phyloP scores from a whole-genome alignment of 2,329 filamentous ascomycete species.

The Scytalidium sp. region DNA sequence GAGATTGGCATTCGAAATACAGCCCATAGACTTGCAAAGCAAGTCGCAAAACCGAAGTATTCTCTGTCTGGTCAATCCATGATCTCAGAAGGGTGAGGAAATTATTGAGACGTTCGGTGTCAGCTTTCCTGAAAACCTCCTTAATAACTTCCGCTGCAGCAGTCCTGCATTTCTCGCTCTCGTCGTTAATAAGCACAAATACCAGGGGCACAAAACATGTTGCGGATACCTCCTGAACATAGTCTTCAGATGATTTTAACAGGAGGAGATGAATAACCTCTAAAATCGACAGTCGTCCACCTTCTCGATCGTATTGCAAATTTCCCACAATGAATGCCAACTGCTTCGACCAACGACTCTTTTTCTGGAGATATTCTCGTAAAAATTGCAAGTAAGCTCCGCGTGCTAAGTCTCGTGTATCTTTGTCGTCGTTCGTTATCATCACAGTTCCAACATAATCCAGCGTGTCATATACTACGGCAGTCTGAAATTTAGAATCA shows the following conservation, averaged over 20 bases:
- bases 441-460: constrained; percentile 89
- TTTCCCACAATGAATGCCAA: constrained; percentile 87
- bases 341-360: constrained; percentile 84
- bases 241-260: constrained; percentile 76
- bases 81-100: constrained; percentile 69
- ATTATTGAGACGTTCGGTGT: constrained; percentile 66
- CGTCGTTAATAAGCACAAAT: constrained; percentile 83
- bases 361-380: constrained; percentile 89
- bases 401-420: constrained; percentile 81
- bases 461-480: constrained; percentile 85
- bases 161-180: constrained; percentile 79
- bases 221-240: constrained; percentile 76
- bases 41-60: constrained; percentile 66
- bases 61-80: constrained; percentile 76
- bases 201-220: constrained; percentile 85
- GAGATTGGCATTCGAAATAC: constrained; percentile 71
- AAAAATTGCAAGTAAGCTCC: constrained; percentile 93
- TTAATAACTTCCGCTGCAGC: constrained; percentile 78
- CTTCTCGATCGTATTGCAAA: constrained; percentile 82
- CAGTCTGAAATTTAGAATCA: constrained; percentile 79
- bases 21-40: constrained; percentile 79
- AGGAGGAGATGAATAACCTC: constrained; percentile 86
- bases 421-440: constrained; percentile 91
- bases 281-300: constrained; percentile 88
- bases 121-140: constrained; percentile 75